A percentile compares a stretch with the other conserved stretches of the same genome.
These are phyloP conservation scores for Xylaria scruposa DNA, from an alignment of 495 filamentous ascomycete species.

Conservation along the genomic window DNA sequence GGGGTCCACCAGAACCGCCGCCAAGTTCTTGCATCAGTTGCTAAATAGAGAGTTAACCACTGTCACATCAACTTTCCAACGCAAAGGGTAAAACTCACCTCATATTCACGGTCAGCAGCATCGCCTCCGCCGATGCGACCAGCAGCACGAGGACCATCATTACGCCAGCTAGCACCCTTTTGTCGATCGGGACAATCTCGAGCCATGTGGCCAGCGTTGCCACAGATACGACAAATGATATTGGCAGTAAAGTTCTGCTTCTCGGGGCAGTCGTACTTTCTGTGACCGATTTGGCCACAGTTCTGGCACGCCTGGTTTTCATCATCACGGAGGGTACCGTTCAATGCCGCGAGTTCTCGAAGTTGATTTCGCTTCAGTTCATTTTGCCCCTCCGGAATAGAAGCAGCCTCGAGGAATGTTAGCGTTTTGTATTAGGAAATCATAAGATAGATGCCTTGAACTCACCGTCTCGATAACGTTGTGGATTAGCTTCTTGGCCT, in stretches of 20 bases:
- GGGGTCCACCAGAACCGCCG: constrained; percentile 71
- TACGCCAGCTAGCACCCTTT: constrained; percentile 89
- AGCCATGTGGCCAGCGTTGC: constrained; percentile 92
- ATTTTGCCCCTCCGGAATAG: constrained; percentile 97
- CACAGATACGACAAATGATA: constrained; percentile 98
- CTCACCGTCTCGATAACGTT: constrained; percentile 96
- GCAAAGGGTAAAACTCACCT: constrained; percentile 63
- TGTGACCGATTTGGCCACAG: constrained; percentile 98
- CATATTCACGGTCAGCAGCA: constrained; percentile 91
- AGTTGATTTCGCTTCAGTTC: constrained; percentile 98
- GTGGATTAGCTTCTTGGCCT: constrained; percentile 95
- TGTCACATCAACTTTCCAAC: constrained; percentile 43
- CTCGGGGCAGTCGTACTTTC: constrained; percentile 98
- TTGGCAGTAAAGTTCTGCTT: constrained; percentile 97
- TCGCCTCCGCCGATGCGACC: constrained; percentile 78
- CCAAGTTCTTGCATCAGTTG: constrained; percentile 98
- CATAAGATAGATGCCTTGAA: constrained; percentile 31
- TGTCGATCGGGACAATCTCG: constrained; percentile 93
- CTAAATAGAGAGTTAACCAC: constrained; percentile 50
- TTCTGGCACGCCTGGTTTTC: constrained; percentile 99
- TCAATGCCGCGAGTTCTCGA: constrained; percentile 93
- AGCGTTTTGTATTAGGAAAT: constrained; percentile 25
- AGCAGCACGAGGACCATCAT: constrained; percentile 61
- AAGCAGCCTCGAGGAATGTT: constrained; percentile 74
- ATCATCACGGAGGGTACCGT: constrained; percentile 97